Base-by-base conservation (phyloP, 495 filamentous ascomycete genomes). In the Penicillium crystallinum region DNA sequence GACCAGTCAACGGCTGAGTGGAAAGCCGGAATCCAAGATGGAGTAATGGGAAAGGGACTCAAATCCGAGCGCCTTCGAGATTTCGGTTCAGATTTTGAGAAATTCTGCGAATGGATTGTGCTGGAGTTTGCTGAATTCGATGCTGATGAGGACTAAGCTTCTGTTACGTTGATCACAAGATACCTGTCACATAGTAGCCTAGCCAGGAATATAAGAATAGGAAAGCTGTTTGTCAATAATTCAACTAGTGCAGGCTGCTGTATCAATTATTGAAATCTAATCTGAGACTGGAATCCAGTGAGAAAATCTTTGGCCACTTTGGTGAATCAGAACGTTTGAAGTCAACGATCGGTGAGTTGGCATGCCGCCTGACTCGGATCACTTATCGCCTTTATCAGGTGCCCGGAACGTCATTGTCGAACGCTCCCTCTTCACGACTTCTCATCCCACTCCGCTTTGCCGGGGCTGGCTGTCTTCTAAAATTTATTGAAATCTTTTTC, bases 71-170 rank as follows among this genome's bases (percentile, higher is more conserved):
- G 86, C 44, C 63, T 97, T 71, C 81, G 78, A 64, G 77, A 92
- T 61, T 97, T 90, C 87, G 78, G 77, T 36, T 68, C 77, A 38
- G 79, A 86, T 42, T 97, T 92, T 83, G 93, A 98, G 72, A 75
- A 79, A 54, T 98, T 95, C 63, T 97, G 91, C 66, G 76, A 89
- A 45, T 97, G 91, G 91, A 73, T 97, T 48, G 86, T 96, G 7
- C 70, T 80, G 44, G 87, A 93, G 65, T 95, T 82, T 77, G 86
- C 84, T 14, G 80, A 85, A 39, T 76, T 80, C 58, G 73, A 72
- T 22, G 71, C 70, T 11, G 74, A 76, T 43, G 70, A 73, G 27
- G 61, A 51, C 25, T 48, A 31, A 48, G 23, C 31, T 14, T 21
- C 34, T 29, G 41, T 35, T 6, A n/a, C 21, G 17, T 17, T 29